Conservation (phyloP, 306 rosid genomes). For the Geum urbanum region DNA sequence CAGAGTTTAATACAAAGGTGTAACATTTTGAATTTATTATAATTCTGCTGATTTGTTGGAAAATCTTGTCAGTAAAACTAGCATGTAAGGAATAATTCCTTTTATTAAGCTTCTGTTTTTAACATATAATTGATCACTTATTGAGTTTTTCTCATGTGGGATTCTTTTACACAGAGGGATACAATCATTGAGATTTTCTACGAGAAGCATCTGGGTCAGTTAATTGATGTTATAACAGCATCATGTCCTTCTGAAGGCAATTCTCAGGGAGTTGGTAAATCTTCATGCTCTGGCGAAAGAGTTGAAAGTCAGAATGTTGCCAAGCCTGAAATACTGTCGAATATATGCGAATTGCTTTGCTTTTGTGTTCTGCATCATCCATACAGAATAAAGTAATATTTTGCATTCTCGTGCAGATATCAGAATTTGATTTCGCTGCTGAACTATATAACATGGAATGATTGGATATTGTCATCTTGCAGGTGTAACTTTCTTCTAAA, state of each 20-base stretch:
- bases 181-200: conserved; percentile 77
- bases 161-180: conserved; percentile 67
- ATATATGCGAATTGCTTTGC: conserved; percentile 89
- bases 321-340: conserved; percentile 86
- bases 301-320: conserved; percentile 40
- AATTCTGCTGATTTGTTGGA: conserved; percentile 53
- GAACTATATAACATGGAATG: conserved; percentile 6
- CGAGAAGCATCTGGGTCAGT: conserved; percentile 80
- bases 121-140: conserved; percentile 16
- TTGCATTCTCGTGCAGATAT: conserved; percentile 28
- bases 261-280: conserved; percentile 37
- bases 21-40: conserved; percentile 47
- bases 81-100: conserved; percentile 33
- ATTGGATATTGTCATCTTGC: conserved; percentile 23
- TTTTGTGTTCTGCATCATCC: conserved; percentile 97
- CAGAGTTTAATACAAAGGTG: conserved; percentile 45
- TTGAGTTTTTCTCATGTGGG: conserved; percentile 21
- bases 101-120: conserved; percentile 18
- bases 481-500: conserved; percentile 77
- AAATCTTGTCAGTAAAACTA: conserved; percentile 51
- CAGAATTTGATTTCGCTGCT: conserved; percentile 15
- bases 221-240: conserved; percentile 64
- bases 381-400: conserved; percentile 79
- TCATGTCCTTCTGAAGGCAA: conserved; percentile 64
- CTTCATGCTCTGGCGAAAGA: conserved; percentile 35